Evolutionary conservation across 306 rosid species (phyloP).

Genomic region (Alnus glutinosa): DNA sequence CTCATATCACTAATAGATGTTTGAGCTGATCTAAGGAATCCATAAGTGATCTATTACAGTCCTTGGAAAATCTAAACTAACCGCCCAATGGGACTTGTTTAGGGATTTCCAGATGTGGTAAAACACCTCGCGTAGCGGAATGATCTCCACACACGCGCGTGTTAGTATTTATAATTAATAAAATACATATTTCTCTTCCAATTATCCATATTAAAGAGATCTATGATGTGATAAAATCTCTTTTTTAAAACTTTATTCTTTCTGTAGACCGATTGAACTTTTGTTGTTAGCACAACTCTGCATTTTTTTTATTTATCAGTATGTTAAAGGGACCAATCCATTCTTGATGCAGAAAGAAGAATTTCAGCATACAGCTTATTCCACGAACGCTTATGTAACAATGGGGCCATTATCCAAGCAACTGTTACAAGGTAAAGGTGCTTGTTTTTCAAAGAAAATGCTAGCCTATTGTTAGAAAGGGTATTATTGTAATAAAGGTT

Average conservation of each 20-base stretch:
- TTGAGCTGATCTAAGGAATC: no score
- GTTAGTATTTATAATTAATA: not conserved
- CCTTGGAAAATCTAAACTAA: no score
- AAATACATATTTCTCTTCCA: not conserved
- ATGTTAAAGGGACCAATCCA: constrained; percentile 26
- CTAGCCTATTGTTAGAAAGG: constrained; percentile 14
- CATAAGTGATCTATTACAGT: no score
- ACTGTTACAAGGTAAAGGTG: constrained; percentile 65
- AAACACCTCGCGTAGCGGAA: no score
- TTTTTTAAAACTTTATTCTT: constrained; percentile 3
- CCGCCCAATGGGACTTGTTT: no score
- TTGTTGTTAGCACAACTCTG: constrained; percentile 18
- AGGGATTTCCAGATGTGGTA: no score
- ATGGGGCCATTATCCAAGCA: constrained; percentile 69
- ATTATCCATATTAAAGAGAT: not conserved
- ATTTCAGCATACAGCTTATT: constrained; percentile 89
- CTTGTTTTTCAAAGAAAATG: constrained; percentile 18
- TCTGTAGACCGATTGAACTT: constrained; percentile 5
- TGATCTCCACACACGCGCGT: no score
- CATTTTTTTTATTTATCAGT: constrained; percentile 8
- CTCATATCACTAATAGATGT: no score
- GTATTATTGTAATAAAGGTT: constrained; percentile 1
- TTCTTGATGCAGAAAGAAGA: constrained; percentile 83
- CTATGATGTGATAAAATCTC: not conserved
- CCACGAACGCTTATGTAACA: constrained; percentile 82